Evolutionary conservation across 1,284 basidiomycete species (phyloP), one percentile per base, ranked within the genome.

Genomic region (Rhodotorula mucilaginosa): DNA sequence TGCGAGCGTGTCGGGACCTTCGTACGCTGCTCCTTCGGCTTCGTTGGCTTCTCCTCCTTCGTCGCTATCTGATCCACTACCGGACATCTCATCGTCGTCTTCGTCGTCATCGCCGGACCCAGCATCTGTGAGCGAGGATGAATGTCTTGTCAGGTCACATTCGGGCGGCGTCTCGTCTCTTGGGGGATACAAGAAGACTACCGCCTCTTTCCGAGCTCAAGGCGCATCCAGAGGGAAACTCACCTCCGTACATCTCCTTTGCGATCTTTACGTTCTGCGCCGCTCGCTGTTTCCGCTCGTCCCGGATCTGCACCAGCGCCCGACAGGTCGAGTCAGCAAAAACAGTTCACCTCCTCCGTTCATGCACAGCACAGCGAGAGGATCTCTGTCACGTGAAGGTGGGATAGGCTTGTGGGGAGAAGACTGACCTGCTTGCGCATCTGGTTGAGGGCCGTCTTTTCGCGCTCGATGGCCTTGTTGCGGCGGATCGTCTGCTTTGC

Each of bases 401-500:
- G 21, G 10, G 39, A 21, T 23, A 44, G 19, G 5, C 23, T 29
- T 3, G 2, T 4, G 21, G 19, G n/a, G 19, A 4, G 21, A 51
- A 15, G 39, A 59, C 67, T 54, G 66, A 68, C 71, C 71, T 72
- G 64, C 21, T 46, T 51, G 34, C 78, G 62, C 67, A 73, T 67
- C 66, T 77, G 61, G 44, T 67, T 65, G 29, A 70, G 34, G 46
- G 76, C 78, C 51, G 77, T 72, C 64, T 68, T 73, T 60, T 79
- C 78, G 34, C 76, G 72, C 60, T 65, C 67, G 47, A 74, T 71
- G 4, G 75, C 75, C 61, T 71, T 61, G 60, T 70, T 65, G 46
- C 71, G 46, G 49, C 67, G 73, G 26, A 73, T 74, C 29, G 91
- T 88, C 77, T 88, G 85, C 80, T 89, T 90, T 75, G 86, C 86